phyloP scores from a whole-genome alignment of 73 alveolate species.

The Breviolum minutum region DNA sequence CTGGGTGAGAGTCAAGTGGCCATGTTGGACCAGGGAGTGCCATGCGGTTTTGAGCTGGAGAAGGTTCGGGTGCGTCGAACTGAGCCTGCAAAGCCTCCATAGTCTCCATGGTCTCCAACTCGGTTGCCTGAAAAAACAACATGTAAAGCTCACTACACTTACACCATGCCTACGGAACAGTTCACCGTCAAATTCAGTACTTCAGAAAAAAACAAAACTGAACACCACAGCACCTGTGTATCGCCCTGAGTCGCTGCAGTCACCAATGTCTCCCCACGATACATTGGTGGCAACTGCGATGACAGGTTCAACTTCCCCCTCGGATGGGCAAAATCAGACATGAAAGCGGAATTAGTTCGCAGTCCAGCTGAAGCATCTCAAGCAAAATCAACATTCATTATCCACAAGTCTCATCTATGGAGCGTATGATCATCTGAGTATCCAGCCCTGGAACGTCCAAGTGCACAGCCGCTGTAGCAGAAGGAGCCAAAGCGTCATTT shows the following conservation, averaged over 20 bases:
- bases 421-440: neutral
- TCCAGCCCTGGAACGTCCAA: neutral
- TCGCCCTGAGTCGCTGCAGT: conserved; percentile 11
- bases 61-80: too few species aligned
- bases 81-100: neutral
- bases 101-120: neutral
- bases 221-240: conserved; percentile 12
- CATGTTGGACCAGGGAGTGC: neutral
- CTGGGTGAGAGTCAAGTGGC: conserved; percentile 4
- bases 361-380: neutral
- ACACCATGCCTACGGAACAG: too few species aligned
- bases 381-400: neutral
- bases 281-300: neutral
- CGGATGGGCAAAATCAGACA: neutral
- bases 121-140: neutral
- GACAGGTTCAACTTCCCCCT: neutral
- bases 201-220: neutral
- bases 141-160: neutral
- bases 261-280: conserved; percentile 13
- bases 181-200: neutral
- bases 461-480: neutral
- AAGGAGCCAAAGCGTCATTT: neutral
- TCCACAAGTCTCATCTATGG: neutral
- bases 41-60: neutral
- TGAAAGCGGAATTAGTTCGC: too few species aligned